Evolutionary conservation across 1,284 basidiomycete species (phyloP), one percentile per base, ranked within the genome.

Genomic region (Melampsora medusae): DNA sequence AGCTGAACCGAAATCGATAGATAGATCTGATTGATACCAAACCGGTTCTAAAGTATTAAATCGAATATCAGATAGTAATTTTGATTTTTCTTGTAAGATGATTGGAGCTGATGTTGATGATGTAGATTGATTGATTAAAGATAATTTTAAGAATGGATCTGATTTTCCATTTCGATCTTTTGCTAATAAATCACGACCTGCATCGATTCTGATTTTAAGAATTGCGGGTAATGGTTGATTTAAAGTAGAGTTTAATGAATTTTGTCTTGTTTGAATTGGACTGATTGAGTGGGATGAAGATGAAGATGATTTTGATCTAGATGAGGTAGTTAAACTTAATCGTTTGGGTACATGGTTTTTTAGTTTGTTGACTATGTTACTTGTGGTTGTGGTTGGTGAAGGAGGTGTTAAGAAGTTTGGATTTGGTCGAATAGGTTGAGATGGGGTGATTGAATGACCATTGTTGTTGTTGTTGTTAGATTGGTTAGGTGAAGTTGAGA

Each of bases 91-190:
- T 56, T 74, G 78, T 79, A 77, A 80, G 78, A 28, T 4, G 22
- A 28, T 62, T 4, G 28, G 33, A 35, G 4, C 7, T 35, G 33
- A 35, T 35, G 3, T 35, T 35, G 33, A 35, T 35, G n/a, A 4
- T 61, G 77, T 81, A 78, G 71, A 79, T 56, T 3, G 17, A 56
- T n/a, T 56, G 53, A 56, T 56, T 56, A n/a, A 16, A 56, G n/a
- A 22, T 56, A 28, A 56, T 56, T 56, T 70, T 73, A 81, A 78
- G 25, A 80, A 82, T 16, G 81, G 81, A 67, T 82, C 81, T 1
- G 80, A 79, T 38, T 79, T 79, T 67, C 81, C 81, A 38, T 81
- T 81, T 3, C 80, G 77, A 70, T 82, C 81, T 74, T 80, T 81
- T 42, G 80, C 68, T n/a, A 80, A 78, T 28, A 82, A 77, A 48